Base-by-base conservation (phyloP, 768 basidiomycete genomes). In the Rhizopogon vesiculosus region DNA sequence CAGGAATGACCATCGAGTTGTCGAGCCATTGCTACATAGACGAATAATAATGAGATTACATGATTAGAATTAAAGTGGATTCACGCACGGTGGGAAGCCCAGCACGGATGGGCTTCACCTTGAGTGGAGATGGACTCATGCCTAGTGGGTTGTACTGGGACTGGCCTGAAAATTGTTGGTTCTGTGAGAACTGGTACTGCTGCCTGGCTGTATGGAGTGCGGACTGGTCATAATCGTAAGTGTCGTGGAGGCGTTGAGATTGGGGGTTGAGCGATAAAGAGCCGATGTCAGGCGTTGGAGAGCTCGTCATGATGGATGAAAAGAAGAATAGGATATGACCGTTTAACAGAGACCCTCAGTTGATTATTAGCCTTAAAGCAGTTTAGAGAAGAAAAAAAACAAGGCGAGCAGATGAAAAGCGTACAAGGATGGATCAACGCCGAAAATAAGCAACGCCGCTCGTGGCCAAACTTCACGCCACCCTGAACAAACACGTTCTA, bases 21-120 rank as follows among this genome's bases (percentile, higher is more conserved):
- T 92, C 91, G 62, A 93, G 82, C 91, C 91, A 93, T 85, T 93
- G 91, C 91, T 92, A 68, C 9, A 56, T 54, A 65, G 59, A 64
- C 52, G 59, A 62, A 60, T 40, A 53, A 60, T 39, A 39, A 51
- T 53, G 28, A 68, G 64, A 38, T 60, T 49, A 57, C 56, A 56
- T 39, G 62, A 56, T 51, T 59, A 56, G 42, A 54, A 55, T 51
- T 60, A 55, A 43, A 51, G 41, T 33, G 35, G 40, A 58, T 10
- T 42, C 46, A 81, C 87, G 57, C 61, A 93, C 91, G 57, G 85
- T 79, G 64, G 91, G 91, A 58, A 93, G 77, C 56, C 80, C 86
- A 61, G 81, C 76, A 66, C 91, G 85, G 35, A 50, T 33, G 46
- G 86, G 77, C 78, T 89, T 90, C 64, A 75, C 79, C 84, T 89